These are phyloP conservation scores for Tubosaeta sp. DNA, from an alignment of 768 basidiomycete species.

Conservation along the genomic window DNA sequence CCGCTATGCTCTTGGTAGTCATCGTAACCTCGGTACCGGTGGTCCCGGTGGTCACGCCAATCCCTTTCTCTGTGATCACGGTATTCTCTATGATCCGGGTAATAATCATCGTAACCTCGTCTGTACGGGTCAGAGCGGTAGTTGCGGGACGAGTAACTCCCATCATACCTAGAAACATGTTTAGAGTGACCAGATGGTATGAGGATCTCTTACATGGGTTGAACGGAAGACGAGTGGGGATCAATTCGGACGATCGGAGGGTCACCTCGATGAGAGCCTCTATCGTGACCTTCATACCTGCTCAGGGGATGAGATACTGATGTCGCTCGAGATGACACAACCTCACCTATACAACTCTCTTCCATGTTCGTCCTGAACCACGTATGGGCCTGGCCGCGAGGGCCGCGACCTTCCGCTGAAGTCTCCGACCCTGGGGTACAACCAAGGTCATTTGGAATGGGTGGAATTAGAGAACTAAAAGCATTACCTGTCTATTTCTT, in stretches of 20 bases:
- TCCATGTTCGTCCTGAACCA: conserved; percentile 59
- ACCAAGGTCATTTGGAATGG: conserved; percentile 1
- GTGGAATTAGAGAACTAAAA: neutral
- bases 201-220: conserved; percentile 16
- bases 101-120: conserved; percentile 16
- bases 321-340: neutral
- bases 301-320: conserved; percentile 1
- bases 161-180: conserved; percentile 17
- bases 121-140: conserved; percentile 25
- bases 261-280: conserved; percentile 21
- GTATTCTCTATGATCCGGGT: conserved; percentile 19
- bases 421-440: conserved; percentile 45
- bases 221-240: conserved; percentile 14
- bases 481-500: conserved; percentile 56
- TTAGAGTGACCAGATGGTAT: conserved; percentile 2
- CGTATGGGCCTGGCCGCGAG: conserved; percentile 38
- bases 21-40: conserved; percentile 15
- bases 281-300: conserved; percentile 27
- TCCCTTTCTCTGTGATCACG: conserved; percentile 20
- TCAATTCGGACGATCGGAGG: conserved; percentile 27
- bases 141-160: conserved; percentile 19
- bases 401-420: conserved; percentile 33
- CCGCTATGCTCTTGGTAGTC: conserved; percentile 15
- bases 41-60: conserved; percentile 18
- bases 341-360: conserved; percentile 53